Percentiles rank a stretch among this genome's conserved stretches.
phyloP scores from a whole-genome alignment of 75 land plant species.

The Picea sitchensis region DNA sequence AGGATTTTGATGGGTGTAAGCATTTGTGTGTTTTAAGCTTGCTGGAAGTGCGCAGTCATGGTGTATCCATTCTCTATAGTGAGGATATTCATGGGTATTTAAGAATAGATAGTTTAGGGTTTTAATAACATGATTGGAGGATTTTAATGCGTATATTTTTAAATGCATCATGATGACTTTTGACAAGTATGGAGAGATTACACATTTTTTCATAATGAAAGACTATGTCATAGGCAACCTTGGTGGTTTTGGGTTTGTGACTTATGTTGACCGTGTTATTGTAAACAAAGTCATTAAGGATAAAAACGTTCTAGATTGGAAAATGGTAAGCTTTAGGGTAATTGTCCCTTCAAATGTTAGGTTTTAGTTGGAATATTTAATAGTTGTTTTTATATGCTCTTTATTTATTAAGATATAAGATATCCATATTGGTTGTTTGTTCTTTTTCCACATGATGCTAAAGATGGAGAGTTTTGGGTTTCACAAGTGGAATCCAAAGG shows the following conservation, averaged over 20 bases:
- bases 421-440: background rate
- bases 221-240: constrained; percentile 41
- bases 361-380: background rate
- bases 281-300: constrained; percentile 38
- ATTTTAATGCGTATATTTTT: constrained; percentile 6
- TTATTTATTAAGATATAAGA: background rate
- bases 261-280: constrained; percentile 38
- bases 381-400: background rate
- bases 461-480: constrained; percentile 2
- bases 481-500: constrained; percentile 79
- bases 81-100: background rate
- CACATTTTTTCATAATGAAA: constrained; percentile 47
- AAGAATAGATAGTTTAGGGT: background rate
- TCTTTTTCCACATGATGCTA: background rate
- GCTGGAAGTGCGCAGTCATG: no score
- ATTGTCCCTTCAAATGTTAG: background rate
- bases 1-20: background rate
- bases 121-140: background rate
- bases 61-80: no score
- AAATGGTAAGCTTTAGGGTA: constrained; percentile 31
- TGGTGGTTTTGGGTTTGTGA: constrained; percentile 54
- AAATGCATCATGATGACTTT: constrained; percentile 22
- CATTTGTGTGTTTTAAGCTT: background rate
- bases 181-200: constrained; percentile 54
- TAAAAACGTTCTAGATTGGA: constrained; percentile 48